phyloP scores from a whole-genome alignment of 805 yeast species.

The Pachysolen tannophilus region DNA sequence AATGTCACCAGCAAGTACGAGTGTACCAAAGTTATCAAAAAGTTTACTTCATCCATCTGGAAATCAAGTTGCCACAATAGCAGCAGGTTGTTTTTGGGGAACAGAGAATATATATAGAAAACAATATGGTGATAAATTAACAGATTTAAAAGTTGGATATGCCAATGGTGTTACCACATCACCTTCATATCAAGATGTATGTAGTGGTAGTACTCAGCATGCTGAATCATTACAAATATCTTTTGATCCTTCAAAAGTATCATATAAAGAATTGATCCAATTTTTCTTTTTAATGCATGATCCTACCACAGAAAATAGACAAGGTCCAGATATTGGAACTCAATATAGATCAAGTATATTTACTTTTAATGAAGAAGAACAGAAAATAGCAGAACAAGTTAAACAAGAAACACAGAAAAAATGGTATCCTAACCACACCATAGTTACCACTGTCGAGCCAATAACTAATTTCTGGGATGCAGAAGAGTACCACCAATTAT shows the following conservation, averaged over 20 bases:
- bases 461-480: constrained; percentile 78
- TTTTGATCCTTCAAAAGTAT: constrained; percentile 62
- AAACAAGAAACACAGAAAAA: constrained; percentile 53
- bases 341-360: constrained; percentile 86
- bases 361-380: constrained; percentile 48
- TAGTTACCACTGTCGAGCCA: constrained; percentile 66
- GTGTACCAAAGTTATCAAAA: constrained; percentile 9
- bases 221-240: constrained; percentile 84
- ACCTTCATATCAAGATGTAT: constrained; percentile 67
- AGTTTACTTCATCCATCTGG: constrained; percentile 29
- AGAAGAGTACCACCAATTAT: constrained; percentile 89
- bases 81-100: constrained; percentile 81
- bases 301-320: constrained; percentile 76
- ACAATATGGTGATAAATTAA: constrained; percentile 54
- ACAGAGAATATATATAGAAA: constrained; percentile 78
- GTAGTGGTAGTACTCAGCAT: constrained; percentile 64
- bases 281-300: constrained; percentile 92
- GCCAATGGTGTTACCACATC: constrained; percentile 59
- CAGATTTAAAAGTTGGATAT: constrained; percentile 82
- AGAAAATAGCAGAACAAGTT: constrained; percentile 26
- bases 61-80: constrained; percentile 46
- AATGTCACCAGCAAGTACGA: not conserved
- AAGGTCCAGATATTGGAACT: constrained; percentile 85
- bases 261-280: constrained; percentile 57
- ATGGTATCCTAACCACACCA: constrained; percentile 66